phyloP scores from a whole-genome alignment of 75 land plant genomes.

The Pinus taeda region DNA sequence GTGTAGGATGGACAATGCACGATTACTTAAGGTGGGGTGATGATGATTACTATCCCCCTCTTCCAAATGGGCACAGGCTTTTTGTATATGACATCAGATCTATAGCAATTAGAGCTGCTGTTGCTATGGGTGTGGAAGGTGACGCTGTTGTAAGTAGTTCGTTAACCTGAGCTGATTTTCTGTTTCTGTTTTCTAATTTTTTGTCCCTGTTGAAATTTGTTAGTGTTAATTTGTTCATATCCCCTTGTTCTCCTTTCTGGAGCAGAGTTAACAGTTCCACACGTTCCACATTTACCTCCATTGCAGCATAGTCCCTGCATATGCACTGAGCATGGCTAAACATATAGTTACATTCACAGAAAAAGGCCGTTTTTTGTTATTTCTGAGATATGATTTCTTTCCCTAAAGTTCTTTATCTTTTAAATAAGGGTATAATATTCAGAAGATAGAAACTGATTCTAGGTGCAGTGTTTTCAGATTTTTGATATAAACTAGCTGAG shows the following conservation, averaged over 20 bases:
- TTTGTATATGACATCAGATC: constrained; percentile 86
- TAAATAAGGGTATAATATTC: no score
- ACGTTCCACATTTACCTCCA: neutral
- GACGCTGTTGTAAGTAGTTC: constrained; percentile 84
- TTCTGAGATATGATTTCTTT: no score
- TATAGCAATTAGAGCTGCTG: constrained; percentile 90
- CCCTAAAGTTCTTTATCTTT: no score
- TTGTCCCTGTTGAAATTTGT: neutral
- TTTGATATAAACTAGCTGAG: no score
- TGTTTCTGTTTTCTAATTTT: neutral
- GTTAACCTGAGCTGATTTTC: neutral
- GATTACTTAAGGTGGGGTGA: constrained; percentile 82
- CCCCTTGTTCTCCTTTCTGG: neutral
- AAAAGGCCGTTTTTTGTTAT: neutral
- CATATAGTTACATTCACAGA: neutral
- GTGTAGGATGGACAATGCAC: constrained; percentile 96
- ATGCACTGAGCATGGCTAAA: neutral
- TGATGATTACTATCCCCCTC: constrained; percentile 94
- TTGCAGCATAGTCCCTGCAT: neutral
- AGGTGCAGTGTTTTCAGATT: no score
- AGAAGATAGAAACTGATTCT: no score
- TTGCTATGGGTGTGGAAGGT: constrained; percentile 99
- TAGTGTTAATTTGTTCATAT: neutral
- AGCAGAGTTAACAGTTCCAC: neutral
- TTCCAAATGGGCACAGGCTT: constrained; percentile 81